Conservation (phyloP, 2,329 filamentous ascomycete genomes). For the Alternaria sp. region DNA sequence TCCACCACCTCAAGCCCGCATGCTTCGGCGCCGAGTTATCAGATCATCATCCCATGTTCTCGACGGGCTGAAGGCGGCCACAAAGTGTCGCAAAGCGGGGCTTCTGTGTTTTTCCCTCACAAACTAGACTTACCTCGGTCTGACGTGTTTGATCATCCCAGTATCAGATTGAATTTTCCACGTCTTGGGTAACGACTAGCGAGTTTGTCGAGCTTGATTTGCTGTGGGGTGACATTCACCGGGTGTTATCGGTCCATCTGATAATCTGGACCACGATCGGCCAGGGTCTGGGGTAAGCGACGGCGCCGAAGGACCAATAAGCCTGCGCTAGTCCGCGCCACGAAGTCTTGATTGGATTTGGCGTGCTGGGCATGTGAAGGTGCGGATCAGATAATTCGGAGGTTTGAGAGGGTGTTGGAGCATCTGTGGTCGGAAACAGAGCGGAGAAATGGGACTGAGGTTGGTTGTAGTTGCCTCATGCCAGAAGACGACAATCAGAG, state of each 20-base stretch:
- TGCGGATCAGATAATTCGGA: slow-evolving; percentile 4
- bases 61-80: neutral
- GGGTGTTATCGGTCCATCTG: slow-evolving; percentile 37
- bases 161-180: neutral
- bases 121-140: neutral
- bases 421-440: neutral
- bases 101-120: neutral
- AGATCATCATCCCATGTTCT: slow-evolving; percentile 25
- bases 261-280: slow-evolving; percentile 36
- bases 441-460: neutral
- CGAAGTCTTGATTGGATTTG: slow-evolving; percentile 30
- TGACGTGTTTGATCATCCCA: slow-evolving; percentile 2
- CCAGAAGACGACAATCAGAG: neutral
- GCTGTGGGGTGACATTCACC: slow-evolving; percentile 15
- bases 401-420: neutral
- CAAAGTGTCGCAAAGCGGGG: slow-evolving; percentile 16
- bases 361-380: slow-evolving; percentile 27
- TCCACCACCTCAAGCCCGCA: slow-evolving; percentile 7
- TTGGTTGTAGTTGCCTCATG: neutral
- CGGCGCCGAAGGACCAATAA: slow-evolving; percentile 17
- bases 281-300: slow-evolving; percentile 22
- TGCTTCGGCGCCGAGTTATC: slow-evolving; percentile 21
- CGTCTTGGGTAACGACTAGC: neutral
- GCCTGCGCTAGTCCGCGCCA: slow-evolving; percentile 17
- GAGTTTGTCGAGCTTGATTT: slow-evolving; percentile 10